These are phyloP conservation scores for Camillea tinctor DNA, from an alignment of 2,329 filamentous ascomycete species.

Conservation along the genomic window DNA sequence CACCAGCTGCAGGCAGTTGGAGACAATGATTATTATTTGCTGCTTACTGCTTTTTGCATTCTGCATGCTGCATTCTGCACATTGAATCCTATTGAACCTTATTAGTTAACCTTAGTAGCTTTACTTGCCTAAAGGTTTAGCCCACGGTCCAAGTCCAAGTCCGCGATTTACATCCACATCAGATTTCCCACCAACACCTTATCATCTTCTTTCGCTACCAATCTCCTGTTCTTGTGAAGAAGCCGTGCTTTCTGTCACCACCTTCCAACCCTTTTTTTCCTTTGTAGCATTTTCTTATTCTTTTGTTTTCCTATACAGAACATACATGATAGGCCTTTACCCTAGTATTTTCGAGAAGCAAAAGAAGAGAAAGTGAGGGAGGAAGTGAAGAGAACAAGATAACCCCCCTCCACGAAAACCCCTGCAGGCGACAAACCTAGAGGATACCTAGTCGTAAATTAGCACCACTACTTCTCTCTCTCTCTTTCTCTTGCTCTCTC, in stretches of 20 bases:
- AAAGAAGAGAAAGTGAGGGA: not conserved
- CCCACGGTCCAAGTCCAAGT: not conserved
- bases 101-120: not conserved
- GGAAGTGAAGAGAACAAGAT: not conserved
- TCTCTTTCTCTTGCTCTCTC: too few species aligned
- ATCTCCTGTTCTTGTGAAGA: not conserved
- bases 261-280: not conserved
- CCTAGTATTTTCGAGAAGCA: not conserved
- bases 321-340: not conserved
- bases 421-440: not conserved
- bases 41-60: not conserved
- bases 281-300: not conserved
- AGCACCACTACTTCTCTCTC: not conserved
- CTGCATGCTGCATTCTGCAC: not conserved
- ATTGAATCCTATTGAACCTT: not conserved
- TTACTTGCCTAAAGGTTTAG: not conserved
- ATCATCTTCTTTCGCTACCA: not conserved
- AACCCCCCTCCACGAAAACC: not conserved
- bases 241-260: not conserved
- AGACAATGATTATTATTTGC: not conserved
- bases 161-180: not conserved
- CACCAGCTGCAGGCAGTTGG: not conserved
- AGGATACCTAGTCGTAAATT: not conserved
- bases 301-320: not conserved
- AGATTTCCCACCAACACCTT: not conserved